Conservation (phyloP, 2,329 filamentous ascomycete species). For the Diplodia mutila region DNA sequence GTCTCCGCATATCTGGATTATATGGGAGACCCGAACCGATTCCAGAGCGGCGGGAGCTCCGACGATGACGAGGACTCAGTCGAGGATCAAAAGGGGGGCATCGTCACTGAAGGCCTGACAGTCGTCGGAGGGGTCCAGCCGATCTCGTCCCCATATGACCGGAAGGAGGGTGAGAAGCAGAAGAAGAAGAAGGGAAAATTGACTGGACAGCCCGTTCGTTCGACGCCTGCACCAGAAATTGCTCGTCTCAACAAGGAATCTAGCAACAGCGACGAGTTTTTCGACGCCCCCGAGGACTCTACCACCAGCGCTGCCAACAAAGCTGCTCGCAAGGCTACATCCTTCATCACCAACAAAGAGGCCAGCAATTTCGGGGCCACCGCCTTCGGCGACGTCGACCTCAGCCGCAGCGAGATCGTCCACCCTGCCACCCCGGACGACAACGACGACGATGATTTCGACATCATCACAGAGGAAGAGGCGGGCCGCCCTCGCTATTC, state of each 20-base stretch:
- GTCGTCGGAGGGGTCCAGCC: neutral
- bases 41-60: too few species aligned
- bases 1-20: neutral
- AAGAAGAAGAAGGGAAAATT: too few species aligned
- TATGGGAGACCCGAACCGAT: neutral
- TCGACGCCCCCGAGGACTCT: neutral
- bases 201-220: too few species aligned
- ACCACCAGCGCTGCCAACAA: too few species aligned
- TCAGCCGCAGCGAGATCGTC: neutral
- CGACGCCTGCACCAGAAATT: too few species aligned
- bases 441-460: neutral
- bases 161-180: too few species aligned
- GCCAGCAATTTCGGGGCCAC: neutral
- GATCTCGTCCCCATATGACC: too few species aligned
- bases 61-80: neutral
- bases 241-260: too few species aligned
- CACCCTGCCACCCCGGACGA: neutral
- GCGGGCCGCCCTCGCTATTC: neutral
- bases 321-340: too few species aligned
- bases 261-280: neutral
- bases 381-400: neutral
- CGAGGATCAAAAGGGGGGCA: neutral
- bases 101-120: neutral
- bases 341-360: too few species aligned
- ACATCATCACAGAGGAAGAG: neutral